phyloP scores from a whole-genome alignment of 106 monocot species.

The Platanthera guangdongensis region DNA sequence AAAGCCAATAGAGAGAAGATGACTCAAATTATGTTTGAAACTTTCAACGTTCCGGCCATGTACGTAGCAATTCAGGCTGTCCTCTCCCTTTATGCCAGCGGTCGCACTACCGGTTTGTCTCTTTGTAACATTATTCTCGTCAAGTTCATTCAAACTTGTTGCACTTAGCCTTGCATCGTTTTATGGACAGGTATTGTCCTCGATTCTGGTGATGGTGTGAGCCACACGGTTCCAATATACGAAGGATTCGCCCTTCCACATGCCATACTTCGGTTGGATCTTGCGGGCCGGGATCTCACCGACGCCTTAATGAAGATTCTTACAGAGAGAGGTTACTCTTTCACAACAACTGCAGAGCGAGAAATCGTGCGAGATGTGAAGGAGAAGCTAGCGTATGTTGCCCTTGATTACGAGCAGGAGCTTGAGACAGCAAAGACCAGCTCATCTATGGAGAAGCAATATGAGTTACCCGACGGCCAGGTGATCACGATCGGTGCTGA shows the following conservation, averaged over 20 bases:
- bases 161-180: conserved; percentile 7
- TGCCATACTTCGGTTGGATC: conserved; percentile 17
- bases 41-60: too few species aligned
- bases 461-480: conserved; percentile 28
- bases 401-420: conserved; percentile 29
- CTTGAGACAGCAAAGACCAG: conserved; percentile 27
- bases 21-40: conserved; percentile 3
- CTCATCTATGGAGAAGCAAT: conserved; percentile 22
- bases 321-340: conserved; percentile 27
- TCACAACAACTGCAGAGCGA: conserved; percentile 27
- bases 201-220: conserved; percentile 14
- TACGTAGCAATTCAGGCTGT: too few species aligned
- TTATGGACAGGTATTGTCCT: conserved; percentile 7
- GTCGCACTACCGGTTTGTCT: conserved; percentile 27
- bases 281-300: conserved; percentile 24
- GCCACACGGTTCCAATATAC: conserved; percentile 23
- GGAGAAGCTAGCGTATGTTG: conserved; percentile 22
- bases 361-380: conserved; percentile 30
- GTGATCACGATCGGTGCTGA: conserved; percentile 25
- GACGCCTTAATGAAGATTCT: conserved; percentile 31
- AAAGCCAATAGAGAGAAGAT: conserved; percentile 34
- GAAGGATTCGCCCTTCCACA: conserved; percentile 16
- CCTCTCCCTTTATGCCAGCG: conserved; percentile 28
- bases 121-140: neutral
- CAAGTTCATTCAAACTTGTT: neutral